A percentile compares a stretch with the other conserved stretches of the same genome.
Conservation (phyloP, 202 grass and related monocot genomes). For the Schoenoplectus tabernaemontani region DNA sequence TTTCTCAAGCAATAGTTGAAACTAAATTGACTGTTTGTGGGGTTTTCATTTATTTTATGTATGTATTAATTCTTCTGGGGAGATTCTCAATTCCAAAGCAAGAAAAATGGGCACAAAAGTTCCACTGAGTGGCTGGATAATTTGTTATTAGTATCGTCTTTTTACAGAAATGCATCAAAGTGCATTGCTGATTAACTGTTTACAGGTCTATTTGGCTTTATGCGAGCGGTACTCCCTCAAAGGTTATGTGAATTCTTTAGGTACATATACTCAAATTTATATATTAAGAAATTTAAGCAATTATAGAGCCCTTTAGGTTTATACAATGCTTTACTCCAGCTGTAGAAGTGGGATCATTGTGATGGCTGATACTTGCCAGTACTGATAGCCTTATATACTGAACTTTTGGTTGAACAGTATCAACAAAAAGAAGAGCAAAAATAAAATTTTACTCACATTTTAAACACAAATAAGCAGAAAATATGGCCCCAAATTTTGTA, state of each 20-base stretch:
- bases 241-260: conserved; percentile 68
- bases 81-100: background rate
- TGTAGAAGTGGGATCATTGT: background rate
- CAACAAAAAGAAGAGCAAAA: background rate
- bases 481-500: background rate
- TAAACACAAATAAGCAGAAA: background rate
- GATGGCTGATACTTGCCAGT: background rate
- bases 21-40: background rate
- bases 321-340: background rate
- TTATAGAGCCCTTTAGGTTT: background rate
- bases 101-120: background rate
- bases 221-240: conserved; percentile 77
- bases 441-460: background rate
- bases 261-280: conserved; percentile 33
- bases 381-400: background rate
- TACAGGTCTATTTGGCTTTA: conserved; percentile 86
- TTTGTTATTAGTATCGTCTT: background rate
- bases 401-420: background rate
- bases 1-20: background rate
- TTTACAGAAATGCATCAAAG: background rate
- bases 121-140: background rate
- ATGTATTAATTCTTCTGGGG: background rate
- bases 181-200: background rate
- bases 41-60: background rate
- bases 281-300: background rate